A percentile compares a stretch with the other conserved stretches of the same genome.
These are phyloP conservation scores for Acanthamoeba lenticulata DNA, from an alignment of 208 protist genomes.

Conservation along the genomic window DNA sequence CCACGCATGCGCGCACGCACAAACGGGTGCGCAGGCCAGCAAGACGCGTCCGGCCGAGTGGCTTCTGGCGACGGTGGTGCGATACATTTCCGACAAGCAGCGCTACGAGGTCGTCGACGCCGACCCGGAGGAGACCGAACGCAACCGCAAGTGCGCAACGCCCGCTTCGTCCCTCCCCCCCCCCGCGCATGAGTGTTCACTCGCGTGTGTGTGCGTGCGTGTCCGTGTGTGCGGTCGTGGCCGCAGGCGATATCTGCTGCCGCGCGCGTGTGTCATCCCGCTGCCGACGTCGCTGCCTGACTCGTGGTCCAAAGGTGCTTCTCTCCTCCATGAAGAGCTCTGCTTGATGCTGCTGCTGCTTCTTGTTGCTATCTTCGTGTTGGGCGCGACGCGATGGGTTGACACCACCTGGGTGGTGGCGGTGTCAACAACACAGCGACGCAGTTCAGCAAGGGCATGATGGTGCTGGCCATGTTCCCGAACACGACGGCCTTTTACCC, in stretches of 20 bases:
- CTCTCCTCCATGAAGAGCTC: not conserved
- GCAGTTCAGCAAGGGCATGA: conserved; percentile 55
- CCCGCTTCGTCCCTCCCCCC: not conserved
- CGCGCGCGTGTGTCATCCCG: conserved; percentile 8
- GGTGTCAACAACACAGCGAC: conserved; percentile 12
- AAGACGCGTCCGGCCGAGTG: not conserved
- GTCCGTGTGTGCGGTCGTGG: not conserved
- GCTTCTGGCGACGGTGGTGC: conserved; percentile 21
- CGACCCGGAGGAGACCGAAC: conserved; percentile 13
- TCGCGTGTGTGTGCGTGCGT: not conserved
- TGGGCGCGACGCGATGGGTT: too few relatives aligned
- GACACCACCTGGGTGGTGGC: not conserved
- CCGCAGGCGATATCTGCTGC: conserved; percentile 13
- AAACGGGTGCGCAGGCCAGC: conserved; percentile 7
- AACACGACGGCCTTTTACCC: conserved; percentile 63
- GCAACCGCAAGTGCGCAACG: not conserved
- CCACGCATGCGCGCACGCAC: not conserved
- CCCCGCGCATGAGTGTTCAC: not conserved
- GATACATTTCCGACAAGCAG: conserved; percentile 28
- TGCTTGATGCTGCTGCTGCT: not conserved
- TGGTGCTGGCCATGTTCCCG: conserved; percentile 58
- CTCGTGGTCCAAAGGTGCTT: conserved; percentile 24
- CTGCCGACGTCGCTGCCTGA: conserved; percentile 45
- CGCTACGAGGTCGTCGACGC: conserved; percentile 62
- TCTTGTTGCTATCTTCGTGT: too few relatives aligned